A percentile compares a stretch with the other conserved stretches of the same genome.
Conservation (phyloP, 2,329 filamentous ascomycete genomes). For the Cercospora zeae-maydis region DNA sequence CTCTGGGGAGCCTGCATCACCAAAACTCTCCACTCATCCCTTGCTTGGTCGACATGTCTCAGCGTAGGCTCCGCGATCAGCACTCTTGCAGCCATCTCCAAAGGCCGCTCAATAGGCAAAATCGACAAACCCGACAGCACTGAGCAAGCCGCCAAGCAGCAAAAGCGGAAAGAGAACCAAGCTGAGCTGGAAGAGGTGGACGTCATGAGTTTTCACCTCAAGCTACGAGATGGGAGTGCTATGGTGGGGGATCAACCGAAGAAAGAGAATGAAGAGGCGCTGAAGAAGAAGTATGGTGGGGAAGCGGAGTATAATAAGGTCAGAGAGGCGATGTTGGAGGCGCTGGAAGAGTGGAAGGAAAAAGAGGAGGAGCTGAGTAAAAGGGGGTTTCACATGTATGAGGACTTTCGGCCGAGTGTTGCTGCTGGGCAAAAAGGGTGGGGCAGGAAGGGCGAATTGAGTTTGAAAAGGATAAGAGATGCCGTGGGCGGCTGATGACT, state of each 20-base stretch:
- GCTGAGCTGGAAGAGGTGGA: constrained; percentile 28
- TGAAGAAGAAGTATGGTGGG: constrained; percentile 31
- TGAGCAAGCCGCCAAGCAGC: constrained; percentile 21
- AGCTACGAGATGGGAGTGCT: constrained; percentile 30
- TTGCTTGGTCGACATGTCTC: constrained; percentile 34
- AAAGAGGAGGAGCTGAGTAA: constrained; percentile 30
- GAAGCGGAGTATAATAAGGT: constrained; percentile 25
- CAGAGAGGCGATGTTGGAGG: constrained; percentile 23
- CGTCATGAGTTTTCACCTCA: constrained; percentile 35
- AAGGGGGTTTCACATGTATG: constrained; percentile 33
- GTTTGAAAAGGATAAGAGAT: constrained; percentile 16
- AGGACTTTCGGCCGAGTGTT: constrained; percentile 32
- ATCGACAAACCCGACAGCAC: constrained; percentile 26
- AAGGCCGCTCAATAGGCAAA: constrained; percentile 35
- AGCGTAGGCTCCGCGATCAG: constrained; percentile 34
- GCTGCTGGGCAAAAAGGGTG: constrained; percentile 32
- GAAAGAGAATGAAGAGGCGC: constrained; percentile 24
- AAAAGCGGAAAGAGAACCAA: constrained; percentile 23
- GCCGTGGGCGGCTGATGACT: constrained; percentile 8
- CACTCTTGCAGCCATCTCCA: constrained; percentile 34
- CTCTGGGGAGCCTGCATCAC: constrained; percentile 32
- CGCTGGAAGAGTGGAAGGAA: constrained; percentile 26
- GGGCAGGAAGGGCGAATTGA: constrained; percentile 33
- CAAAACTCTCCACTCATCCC: constrained; percentile 28
- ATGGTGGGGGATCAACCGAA: constrained; percentile 25